Evolutionary conservation across 805 yeast species (phyloP).

Genomic region (Blastobotrys chiropterorum): DNA sequence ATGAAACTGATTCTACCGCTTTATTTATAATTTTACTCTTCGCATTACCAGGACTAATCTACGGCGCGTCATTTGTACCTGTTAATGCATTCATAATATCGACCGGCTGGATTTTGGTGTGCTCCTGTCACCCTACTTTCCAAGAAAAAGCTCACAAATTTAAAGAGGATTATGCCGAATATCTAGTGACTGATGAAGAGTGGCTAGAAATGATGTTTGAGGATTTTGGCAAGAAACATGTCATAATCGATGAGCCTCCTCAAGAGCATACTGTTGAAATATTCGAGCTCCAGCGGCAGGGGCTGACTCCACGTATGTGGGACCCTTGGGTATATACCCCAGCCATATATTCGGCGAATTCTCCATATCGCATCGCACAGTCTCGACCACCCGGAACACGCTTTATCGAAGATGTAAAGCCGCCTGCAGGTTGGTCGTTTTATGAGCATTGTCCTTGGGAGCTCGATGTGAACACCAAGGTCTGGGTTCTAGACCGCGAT

Average conservation of each 20-base stretch:
- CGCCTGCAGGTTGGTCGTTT: conserved; percentile 74
- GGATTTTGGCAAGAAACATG: conserved; percentile 39
- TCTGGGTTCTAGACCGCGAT: conserved; percentile 48
- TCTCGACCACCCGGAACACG: conserved; percentile 62
- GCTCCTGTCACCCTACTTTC: conserved; percentile 55
- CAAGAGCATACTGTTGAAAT: conserved; percentile 61
- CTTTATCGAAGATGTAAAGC: conserved; percentile 46
- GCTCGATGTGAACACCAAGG: conserved; percentile 47
- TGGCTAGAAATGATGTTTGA: conserved; percentile 32
- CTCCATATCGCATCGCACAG: conserved; percentile 40
- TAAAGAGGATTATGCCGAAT: conserved; percentile 17
- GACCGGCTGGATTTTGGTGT: conserved; percentile 50
- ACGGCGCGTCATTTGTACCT: conserved; percentile 39
- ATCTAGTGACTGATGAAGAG: conserved; percentile 28
- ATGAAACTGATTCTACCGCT: conserved; percentile 60
- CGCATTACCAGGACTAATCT: conserved; percentile 31
- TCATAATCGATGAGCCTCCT: conserved; percentile 59
- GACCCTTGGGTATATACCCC: conserved; percentile 51
- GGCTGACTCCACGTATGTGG: conserved; percentile 57
- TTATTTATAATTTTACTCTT: conserved; percentile 37
- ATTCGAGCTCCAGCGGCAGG: conserved; percentile 66
- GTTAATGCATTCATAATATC: conserved; percentile 55
- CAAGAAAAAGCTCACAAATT: conserved; percentile 26
- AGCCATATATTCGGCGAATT: conserved; percentile 47
- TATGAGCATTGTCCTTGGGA: conserved; percentile 57